phyloP scores from a whole-genome alignment of 108 stramenopile species.

The Cyclostephanos tholiformis region DNA sequence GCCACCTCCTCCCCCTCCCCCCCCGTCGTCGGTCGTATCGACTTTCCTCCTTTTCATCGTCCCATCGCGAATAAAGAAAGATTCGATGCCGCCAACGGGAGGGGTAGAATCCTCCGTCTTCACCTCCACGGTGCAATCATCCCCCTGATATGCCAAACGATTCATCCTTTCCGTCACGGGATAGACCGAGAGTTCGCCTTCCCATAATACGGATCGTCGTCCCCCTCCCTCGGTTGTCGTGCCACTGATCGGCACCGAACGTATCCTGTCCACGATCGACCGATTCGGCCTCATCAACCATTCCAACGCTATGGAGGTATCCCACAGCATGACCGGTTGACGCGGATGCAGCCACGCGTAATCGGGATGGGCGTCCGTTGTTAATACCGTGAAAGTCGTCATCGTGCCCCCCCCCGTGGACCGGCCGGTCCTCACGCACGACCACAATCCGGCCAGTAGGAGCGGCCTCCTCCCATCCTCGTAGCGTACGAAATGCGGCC shows the following conservation, averaged over 20 bases:
- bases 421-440: slow-evolving; percentile 55
- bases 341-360: slow-evolving; percentile 73
- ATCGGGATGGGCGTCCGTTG: slow-evolving; percentile 65
- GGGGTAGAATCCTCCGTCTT: slow-evolving; percentile 23
- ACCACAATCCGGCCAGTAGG: slow-evolving; percentile 76
- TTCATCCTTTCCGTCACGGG: slow-evolving; percentile 43
- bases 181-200: slow-evolving; percentile 16
- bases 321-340: slow-evolving; percentile 73
- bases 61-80: slow-evolving; percentile 14
- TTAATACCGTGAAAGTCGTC: slow-evolving; percentile 75
- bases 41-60: background rate
- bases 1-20: no score
- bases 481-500: slow-evolving; percentile 75
- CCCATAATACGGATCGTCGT: background rate
- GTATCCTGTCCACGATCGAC: slow-evolving; percentile 29
- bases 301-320: slow-evolving; percentile 51
- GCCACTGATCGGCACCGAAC: slow-evolving; percentile 4
- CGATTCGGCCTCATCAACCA: slow-evolving; percentile 67
- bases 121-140: slow-evolving; percentile 38
- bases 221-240: background rate
- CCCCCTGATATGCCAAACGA: slow-evolving; percentile 26
- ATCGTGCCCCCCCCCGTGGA: slow-evolving; percentile 3
- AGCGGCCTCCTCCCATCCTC: slow-evolving; percentile 32
- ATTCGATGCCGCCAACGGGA: slow-evolving; percentile 16
- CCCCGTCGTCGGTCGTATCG: background rate